Evolutionary conservation across 192 early-diverging fungal genomes (phyloP), one percentile per base, ranked within the genome.

Genomic region (Umbelopsis vinacea): DNA sequence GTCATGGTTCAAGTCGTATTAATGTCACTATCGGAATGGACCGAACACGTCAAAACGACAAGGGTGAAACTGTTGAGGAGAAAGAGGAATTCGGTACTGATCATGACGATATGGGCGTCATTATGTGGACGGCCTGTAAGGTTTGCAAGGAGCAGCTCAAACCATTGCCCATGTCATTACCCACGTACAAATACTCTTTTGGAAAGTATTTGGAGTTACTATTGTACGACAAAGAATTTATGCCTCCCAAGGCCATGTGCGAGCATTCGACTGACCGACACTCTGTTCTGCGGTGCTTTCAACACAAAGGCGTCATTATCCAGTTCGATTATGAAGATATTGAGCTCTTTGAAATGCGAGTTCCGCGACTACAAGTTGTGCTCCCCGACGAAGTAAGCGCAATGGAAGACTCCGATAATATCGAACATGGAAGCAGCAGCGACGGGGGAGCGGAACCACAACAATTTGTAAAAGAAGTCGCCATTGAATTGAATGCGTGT

Each of bases 151-250:
- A 81, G 22, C 75, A 74, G 10, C 91, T 92, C 2, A 89, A 89
- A 2, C 82, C 86, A 8, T 78, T 88, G 10, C 81, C 80, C 14
- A 88, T 97, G 84, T 91, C 94, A 14, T 82, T 85, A 38, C 91
- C 91, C 21, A 84, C 92, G 6, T 92, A 90, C 85, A 83, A 89
- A 37, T 95, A 93, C 73, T 97, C 96, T 3, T 96, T 96, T 83
- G 95, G 93, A 48, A 97, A 97, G 81, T 97, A 93, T 72, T 80
- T 97, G 19, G 96, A 97, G 74, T 74, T 93, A 2, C 74, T 92
- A 1, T 90, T 95, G 45, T 96, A 97, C 78, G 85, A 86, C 74
- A 74, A 80, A 4, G 70, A 76, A 1, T 84, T 94, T 63, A 54
- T 53, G 7, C 88, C 85, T 3, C 81, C 87, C 23, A 83, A 84